Percentiles rank a stretch among this genome's conserved stretches.
These are phyloP conservation scores for Rhamnella rubrinervis DNA, from an alignment of 331 rosid genomes.

Conservation along the genomic window DNA sequence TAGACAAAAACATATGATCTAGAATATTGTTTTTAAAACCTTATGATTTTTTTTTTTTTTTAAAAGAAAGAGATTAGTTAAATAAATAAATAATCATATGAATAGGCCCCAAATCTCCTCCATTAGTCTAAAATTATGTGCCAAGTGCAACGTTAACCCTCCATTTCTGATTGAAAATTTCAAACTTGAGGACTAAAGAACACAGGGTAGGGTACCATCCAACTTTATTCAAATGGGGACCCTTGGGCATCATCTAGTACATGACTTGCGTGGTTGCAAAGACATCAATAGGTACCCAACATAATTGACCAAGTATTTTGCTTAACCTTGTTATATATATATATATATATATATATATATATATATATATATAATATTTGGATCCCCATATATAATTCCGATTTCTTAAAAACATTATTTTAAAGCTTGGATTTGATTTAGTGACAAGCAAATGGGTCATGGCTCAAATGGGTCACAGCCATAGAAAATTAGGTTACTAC, in stretches of 20 bases:
- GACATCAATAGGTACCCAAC: slow-evolving; percentile 31
- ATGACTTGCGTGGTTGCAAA: slow-evolving; percentile 51
- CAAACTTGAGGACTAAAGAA: slow-evolving; percentile 35
- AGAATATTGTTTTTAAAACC: neutral
- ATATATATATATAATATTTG: slow-evolving; percentile 5
- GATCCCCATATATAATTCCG: slow-evolving; percentile 29
- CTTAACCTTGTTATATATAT: slow-evolving; percentile 27
- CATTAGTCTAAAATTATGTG: slow-evolving; percentile 29
- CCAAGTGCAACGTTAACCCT: neutral
- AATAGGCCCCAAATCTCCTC: slow-evolving; percentile 25
- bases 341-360: no score
- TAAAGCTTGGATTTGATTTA: slow-evolving; percentile 7
- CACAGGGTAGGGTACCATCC: slow-evolving; percentile 14
- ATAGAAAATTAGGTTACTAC: neutral
- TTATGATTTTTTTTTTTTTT: no score
- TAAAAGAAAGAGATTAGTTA: neutral
- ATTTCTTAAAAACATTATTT: slow-evolving; percentile 28
- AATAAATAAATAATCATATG: neutral
- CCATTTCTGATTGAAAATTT: slow-evolving; percentile 27
- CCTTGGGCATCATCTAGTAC: slow-evolving; percentile 39
- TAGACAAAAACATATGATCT: neutral
- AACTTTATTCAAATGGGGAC: slow-evolving; percentile 32
- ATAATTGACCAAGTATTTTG: slow-evolving; percentile 33
- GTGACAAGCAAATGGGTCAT: neutral
- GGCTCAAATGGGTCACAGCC: neutral